Conservation (phyloP, 176 grass and related monocot species). For the Puccinellia tenuiflora region DNA sequence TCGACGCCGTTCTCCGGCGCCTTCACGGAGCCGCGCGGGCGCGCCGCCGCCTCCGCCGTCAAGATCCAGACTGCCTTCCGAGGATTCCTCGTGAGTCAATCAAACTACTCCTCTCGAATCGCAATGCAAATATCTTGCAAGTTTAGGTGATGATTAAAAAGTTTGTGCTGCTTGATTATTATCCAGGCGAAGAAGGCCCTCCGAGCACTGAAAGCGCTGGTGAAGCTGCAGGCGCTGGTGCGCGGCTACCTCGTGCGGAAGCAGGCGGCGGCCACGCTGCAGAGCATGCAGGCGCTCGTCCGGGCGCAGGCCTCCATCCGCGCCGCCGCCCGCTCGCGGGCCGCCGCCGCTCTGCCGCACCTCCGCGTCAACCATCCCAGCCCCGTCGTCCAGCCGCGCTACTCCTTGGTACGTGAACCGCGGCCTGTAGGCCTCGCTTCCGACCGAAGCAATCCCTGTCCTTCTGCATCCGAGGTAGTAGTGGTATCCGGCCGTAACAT, state of each 20-base stretch:
- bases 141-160: not conserved
- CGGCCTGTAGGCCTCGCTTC: not conserved
- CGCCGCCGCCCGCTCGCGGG: conserved; percentile 49
- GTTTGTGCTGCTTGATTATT: not conserved
- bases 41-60: conserved; percentile 42
- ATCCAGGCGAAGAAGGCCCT: conserved; percentile 81
- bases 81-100: conserved; percentile 51
- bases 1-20: not conserved
- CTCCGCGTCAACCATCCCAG: conserved; percentile 35
- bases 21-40: not conserved
- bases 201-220: conserved; percentile 79
- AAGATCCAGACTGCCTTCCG: conserved; percentile 92
- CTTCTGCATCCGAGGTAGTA: not conserved
- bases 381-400: conserved; percentile 43
- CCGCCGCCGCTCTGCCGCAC: conserved; percentile 22
- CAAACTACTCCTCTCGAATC: not conserved
- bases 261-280: conserved; percentile 67
- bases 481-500: too few species aligned
- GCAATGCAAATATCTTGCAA: not conserved
- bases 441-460: not conserved
- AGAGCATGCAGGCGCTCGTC: conserved; percentile 90
- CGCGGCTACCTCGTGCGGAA: conserved; percentile 85
- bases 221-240: conserved; percentile 91
- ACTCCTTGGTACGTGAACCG: conserved; percentile 45
- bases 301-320: conserved; percentile 75